These are phyloP conservation scores for Fusarium citri DNA, from an alignment of 2,329 filamentous ascomycete genomes.

Conservation along the genomic window DNA sequence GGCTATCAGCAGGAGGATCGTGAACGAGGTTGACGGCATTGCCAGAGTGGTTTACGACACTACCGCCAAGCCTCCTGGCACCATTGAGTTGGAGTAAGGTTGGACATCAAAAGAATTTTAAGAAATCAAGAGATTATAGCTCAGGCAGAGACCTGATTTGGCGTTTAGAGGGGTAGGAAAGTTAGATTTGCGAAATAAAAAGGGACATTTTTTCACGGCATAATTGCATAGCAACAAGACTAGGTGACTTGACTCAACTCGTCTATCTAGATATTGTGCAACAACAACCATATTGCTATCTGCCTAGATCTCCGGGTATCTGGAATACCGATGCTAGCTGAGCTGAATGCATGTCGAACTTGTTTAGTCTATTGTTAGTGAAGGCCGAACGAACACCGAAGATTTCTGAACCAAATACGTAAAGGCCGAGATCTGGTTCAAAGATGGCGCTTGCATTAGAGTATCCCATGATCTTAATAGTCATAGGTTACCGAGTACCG, in stretches of 20 bases:
- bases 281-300: background rate
- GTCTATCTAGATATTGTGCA: background rate
- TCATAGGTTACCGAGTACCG: slow-evolving; percentile 15
- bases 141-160: background rate
- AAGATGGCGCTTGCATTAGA: background rate
- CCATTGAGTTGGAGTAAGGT: slow-evolving; percentile 8
- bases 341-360: background rate
- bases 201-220: background rate
- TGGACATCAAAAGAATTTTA: background rate
- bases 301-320: background rate
- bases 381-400: slow-evolving; percentile 3
- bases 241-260: background rate
- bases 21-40: slow-evolving; percentile 20
- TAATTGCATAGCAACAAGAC: background rate
- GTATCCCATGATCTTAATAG: background rate
- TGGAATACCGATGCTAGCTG: background rate
- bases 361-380: background rate
- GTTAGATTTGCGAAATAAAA: slow-evolving; percentile 11
- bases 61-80: slow-evolving; percentile 11
- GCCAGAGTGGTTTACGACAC: slow-evolving; percentile 18
- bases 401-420: background rate
- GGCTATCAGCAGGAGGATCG: slow-evolving; percentile 20
- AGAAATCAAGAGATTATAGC: background rate
- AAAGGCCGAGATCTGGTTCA: background rate
- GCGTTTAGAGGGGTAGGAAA: slow-evolving; percentile 10